phyloP scores from a whole-genome alignment of 805 yeast genomes.

The Ogataea saltuana region DNA sequence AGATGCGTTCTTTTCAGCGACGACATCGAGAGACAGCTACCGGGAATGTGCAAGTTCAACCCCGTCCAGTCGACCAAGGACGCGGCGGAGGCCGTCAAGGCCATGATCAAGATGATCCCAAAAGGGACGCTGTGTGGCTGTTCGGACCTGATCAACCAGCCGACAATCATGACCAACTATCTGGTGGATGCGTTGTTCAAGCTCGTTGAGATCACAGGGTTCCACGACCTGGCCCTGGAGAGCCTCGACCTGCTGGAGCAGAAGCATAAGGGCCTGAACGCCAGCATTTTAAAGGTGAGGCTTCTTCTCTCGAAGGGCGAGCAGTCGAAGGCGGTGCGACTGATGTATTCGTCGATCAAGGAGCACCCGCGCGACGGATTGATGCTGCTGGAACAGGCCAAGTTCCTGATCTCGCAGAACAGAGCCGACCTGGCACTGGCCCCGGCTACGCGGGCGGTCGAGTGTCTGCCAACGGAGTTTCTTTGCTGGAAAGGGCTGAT shows the following conservation, averaged over 20 bases:
- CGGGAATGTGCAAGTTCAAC: slow-evolving; percentile 57
- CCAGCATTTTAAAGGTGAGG: slow-evolving; percentile 42
- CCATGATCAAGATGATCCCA: slow-evolving; percentile 47
- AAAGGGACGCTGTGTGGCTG: slow-evolving; percentile 51
- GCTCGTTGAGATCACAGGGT: slow-evolving; percentile 39
- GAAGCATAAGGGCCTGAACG: slow-evolving; percentile 20
- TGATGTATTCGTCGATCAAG: slow-evolving; percentile 42
- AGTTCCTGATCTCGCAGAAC: slow-evolving; percentile 56
- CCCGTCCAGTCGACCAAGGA: slow-evolving; percentile 39
- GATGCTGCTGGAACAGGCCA: slow-evolving; percentile 61
- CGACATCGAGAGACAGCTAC: slow-evolving; percentile 54
- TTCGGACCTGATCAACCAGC: slow-evolving; percentile 33
- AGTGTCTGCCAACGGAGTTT: slow-evolving; percentile 75
- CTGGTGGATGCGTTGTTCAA: slow-evolving; percentile 52
- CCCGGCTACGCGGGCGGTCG: slow-evolving; percentile 60
- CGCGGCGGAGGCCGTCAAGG: slow-evolving; percentile 37
- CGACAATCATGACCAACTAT: slow-evolving; percentile 47
- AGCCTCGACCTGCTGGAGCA: slow-evolving; percentile 33
- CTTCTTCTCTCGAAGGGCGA: slow-evolving; percentile 42
- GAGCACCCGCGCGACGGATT: slow-evolving; percentile 55
- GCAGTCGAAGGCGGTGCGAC: slow-evolving; percentile 49
- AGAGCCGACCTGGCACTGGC: slow-evolving; percentile 56
- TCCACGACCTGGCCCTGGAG: slow-evolving; percentile 42
- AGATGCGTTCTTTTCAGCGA: slow-evolving; percentile 55
- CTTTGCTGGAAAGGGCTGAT: slow-evolving; percentile 69